Percentiles rank a stretch among this genome's conserved stretches.
These are phyloP conservation scores for Cytidiella melzeri DNA, from an alignment of 768 basidiomycete genomes.

Conservation along the genomic window DNA sequence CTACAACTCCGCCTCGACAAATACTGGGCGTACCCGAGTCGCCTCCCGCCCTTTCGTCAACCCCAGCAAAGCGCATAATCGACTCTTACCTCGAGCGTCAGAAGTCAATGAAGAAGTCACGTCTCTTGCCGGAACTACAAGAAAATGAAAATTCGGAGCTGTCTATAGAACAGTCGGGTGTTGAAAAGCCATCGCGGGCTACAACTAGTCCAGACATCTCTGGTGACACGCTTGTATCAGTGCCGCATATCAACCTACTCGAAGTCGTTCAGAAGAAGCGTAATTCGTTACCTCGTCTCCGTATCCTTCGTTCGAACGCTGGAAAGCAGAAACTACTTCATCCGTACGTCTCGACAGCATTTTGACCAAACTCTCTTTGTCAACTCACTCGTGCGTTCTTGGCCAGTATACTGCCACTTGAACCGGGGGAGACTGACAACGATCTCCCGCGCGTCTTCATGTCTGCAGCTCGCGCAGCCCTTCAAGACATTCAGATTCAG, in stretches of 20 bases:
- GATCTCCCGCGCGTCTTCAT: conserved; percentile 6
- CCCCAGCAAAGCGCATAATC: not conserved
- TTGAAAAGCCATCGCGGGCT: too few relatives aligned
- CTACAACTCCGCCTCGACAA: too few relatives aligned
- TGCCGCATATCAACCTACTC: conserved; percentile 1
- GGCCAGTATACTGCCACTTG: too few relatives aligned
- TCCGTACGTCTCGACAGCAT: not conserved
- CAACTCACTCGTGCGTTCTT: too few relatives aligned
- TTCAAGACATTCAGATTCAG: not conserved
- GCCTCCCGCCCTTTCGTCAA: not conserved
- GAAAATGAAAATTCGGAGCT: too few relatives aligned
- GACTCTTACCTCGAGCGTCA: not conserved
- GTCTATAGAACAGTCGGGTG: too few relatives aligned
- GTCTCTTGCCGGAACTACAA: too few relatives aligned
- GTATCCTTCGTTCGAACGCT: not conserved
- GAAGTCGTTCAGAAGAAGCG: not conserved
- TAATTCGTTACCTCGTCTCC: not conserved
- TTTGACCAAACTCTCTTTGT: too few relatives aligned
- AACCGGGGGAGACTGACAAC: not conserved
- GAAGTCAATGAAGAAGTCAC: too few relatives aligned
- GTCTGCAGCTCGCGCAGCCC: not conserved
- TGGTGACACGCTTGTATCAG: not conserved
- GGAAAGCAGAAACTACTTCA: not conserved
- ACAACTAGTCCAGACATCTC: not conserved
- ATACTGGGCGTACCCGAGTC: not conserved